Conservation (phyloP, 2,329 filamentous ascomycete species). For the Verruconis gallopava region DNA sequence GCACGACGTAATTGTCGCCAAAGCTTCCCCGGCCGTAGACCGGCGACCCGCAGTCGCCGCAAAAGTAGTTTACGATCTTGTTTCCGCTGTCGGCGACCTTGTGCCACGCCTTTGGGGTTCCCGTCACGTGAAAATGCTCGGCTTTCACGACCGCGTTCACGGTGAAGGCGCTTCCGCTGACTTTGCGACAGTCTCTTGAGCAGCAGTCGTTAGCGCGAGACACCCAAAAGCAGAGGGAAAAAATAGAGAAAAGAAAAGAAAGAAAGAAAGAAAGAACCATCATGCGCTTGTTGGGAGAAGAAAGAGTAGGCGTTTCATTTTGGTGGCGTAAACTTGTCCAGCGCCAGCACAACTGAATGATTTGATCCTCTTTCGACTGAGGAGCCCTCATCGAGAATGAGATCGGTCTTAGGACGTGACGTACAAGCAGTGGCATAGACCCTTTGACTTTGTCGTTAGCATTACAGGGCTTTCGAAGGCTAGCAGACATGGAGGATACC, state of each 20-base stretch:
- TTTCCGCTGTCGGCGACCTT: background rate
- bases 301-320: too few relatives aligned
- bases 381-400: too few relatives aligned
- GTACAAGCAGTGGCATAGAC: background rate
- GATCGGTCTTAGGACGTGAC: too few relatives aligned
- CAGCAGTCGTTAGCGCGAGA: too few relatives aligned
- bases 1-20: background rate
- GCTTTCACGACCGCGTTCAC: background rate
- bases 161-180: background rate
- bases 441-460: background rate
- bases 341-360: too few relatives aligned
- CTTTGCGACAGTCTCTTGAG: background rate
- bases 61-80: background rate
- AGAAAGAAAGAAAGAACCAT: too few relatives aligned
- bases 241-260: too few relatives aligned
- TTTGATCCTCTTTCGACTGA: too few relatives aligned
- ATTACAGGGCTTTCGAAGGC: background rate
- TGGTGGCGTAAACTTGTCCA: too few relatives aligned
- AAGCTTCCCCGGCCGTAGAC: background rate
- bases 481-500: background rate
- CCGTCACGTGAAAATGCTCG: background rate
- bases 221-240: too few relatives aligned
- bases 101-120: background rate
- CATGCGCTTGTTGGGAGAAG: too few relatives aligned
- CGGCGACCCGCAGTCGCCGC: background rate